A percentile compares a stretch with the other conserved stretches of the same genome.
Conservation (phyloP, 129 eudicot genomes). For the Arctium minus region DNA sequence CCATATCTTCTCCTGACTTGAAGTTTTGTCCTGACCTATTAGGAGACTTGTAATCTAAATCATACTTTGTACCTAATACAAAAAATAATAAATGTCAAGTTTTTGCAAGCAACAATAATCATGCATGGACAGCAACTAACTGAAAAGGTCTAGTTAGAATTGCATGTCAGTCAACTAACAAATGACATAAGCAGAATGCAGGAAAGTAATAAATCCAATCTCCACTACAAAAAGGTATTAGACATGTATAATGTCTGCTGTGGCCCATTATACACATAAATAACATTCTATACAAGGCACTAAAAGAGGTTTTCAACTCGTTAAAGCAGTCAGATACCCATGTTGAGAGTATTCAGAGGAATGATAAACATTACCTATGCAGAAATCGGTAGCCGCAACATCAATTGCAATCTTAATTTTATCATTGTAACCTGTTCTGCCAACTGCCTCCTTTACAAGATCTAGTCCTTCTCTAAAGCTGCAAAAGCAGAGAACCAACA, state of each 20-base stretch:
- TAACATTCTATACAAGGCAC: neutral
- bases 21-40: constrained; percentile 85
- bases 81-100: constrained; percentile 12
- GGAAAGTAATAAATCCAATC: neutral
- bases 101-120: constrained; percentile 12
- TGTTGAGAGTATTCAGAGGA: neutral
- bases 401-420: constrained; percentile 82
- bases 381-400: constrained; percentile 96
- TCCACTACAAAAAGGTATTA: neutral
- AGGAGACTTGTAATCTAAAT: constrained; percentile 75
- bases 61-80: constrained; percentile 85
- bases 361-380: constrained; percentile 59
- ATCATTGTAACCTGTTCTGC: constrained; percentile 74
- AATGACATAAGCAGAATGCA: neutral
- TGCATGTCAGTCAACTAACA: neutral
- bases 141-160: neutral
- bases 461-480: constrained; percentile 89
- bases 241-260: neutral
- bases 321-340: neutral
- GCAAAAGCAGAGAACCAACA: constrained; percentile 44
- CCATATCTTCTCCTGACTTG: constrained; percentile 96
- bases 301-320: constrained; percentile 1
- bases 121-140: neutral
- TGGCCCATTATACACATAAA: neutral
- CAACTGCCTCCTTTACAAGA: constrained; percentile 88